Conservation (phyloP, 345 rosid genomes). For the Eucalyptus regnans region DNA sequence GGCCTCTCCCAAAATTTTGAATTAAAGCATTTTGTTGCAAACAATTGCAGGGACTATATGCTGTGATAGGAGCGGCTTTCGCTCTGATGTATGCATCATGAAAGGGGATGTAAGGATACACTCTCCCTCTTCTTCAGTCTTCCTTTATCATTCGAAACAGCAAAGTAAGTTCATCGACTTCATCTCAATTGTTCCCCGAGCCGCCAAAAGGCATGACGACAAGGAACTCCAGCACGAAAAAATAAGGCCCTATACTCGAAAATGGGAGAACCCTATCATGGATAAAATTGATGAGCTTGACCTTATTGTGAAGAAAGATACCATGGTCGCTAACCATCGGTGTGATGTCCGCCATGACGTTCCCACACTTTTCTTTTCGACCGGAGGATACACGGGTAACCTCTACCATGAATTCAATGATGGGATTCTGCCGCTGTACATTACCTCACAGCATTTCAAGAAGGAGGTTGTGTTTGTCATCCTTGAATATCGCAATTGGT, state of each 20-base stretch:
- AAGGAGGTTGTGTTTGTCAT: conserved; percentile 68
- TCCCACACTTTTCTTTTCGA: conserved; percentile 69
- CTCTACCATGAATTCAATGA: conserved; percentile 82
- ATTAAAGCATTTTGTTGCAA: background rate
- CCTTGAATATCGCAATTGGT: conserved; percentile 69
- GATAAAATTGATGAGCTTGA: conserved; percentile 50
- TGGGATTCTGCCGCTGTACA: conserved; percentile 66
- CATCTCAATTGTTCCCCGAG: background rate
- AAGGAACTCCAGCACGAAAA: conserved; percentile 25
- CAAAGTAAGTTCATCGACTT: background rate
- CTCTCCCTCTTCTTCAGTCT: conserved; percentile 53
- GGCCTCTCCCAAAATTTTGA: background rate
- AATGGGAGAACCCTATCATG: conserved; percentile 78
- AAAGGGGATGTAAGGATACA: conserved; percentile 63
- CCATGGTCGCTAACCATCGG: background rate
- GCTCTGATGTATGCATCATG: conserved; percentile 64
- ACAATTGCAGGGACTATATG: conserved; percentile 55
- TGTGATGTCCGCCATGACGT: conserved; percentile 59
- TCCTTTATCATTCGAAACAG: conserved; percentile 23
- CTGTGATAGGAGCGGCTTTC: conserved; percentile 56
- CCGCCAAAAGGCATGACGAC: background rate
- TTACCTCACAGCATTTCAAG: conserved; percentile 61
- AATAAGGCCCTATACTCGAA: conserved; percentile 75
- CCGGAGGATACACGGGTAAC: conserved; percentile 80
- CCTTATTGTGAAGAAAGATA: conserved; percentile 23